Evolutionary conservation across 805 yeast genomes (phyloP).

Genomic region (Kodamaea kakaduensis): DNA sequence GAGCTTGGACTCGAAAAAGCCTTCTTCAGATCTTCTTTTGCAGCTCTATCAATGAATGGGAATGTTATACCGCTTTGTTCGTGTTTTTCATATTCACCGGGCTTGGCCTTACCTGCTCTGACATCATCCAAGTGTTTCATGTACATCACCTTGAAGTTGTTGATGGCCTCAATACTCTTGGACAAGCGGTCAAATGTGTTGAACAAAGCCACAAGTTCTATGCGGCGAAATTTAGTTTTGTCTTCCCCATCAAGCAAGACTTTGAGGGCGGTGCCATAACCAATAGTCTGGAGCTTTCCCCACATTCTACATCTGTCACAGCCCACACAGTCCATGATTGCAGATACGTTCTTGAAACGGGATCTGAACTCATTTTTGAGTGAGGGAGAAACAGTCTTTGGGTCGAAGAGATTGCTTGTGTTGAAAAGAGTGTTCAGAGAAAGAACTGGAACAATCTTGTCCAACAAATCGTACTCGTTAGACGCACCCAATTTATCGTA

Average conservation of each 20-base stretch:
- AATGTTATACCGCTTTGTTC: conserved; percentile 32
- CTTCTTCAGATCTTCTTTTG: no score
- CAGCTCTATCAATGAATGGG: no score
- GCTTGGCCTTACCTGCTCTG: conserved; percentile 33
- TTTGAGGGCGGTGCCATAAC: conserved; percentile 95
- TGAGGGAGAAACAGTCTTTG: conserved; percentile 39
- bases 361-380: conserved; percentile 82
- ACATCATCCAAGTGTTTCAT: conserved; percentile 38
- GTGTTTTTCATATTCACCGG: conserved; percentile 38
- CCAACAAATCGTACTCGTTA: conserved; percentile 32
- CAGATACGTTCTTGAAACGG: conserved; percentile 84
- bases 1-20: no score
- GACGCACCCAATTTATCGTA: conserved; percentile 16
- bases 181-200: conserved; percentile 92
- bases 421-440: conserved; percentile 42
- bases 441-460: conserved; percentile 38
- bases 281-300: conserved; percentile 97
- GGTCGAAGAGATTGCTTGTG: conserved; percentile 43
- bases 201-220: conserved; percentile 84
- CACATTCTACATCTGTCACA: conserved; percentile 97
- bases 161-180: conserved; percentile 73
- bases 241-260: conserved; percentile 73
- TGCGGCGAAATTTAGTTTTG: conserved; percentile 56
- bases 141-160: conserved; percentile 62
- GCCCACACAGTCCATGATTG: conserved; percentile 97